Evolutionary conservation across 352 stramenopile species (phyloP), one percentile per base, ranked within the genome.

Genomic region (Globisporangium ultimum): DNA sequence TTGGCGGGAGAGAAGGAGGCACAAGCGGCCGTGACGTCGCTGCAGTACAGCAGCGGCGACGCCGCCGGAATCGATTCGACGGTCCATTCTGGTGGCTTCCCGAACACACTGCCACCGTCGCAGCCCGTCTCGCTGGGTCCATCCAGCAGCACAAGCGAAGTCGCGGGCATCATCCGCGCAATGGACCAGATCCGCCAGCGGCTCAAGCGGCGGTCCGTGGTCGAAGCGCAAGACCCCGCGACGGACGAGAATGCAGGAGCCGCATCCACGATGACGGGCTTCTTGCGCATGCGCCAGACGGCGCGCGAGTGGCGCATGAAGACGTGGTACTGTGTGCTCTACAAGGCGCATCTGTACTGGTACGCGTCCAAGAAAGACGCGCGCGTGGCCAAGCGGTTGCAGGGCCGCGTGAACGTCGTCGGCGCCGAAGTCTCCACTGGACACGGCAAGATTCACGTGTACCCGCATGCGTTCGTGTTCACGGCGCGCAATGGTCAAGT

Each of bases 291-390:
- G 48, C 69, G 66, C 15, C 58, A 70, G 38, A 50, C 66, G 10
- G 43, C 62, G 51, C 58, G 59, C 36, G 69, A 72, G 59, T 77
- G 69, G 69, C 69, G 69, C 45, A 71, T 77, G 66, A 77, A 77
- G 50, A 77, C 69, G 32, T 77, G 69, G 69, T 77, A 72, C 56
- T 74, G 63, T 53, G 55, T 66, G 46, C 66, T 73, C 53, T 65
- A 64, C 51, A 66, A 68, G 28, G 18, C 54, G 32, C 58, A 74
- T 20, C 4, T 77, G 17, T 67, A 60, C 50, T 71, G 65, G 50
- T 77, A 74, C 56, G 34, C 63, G 21, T 67, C 24, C 40, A 68
- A 77, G 57, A 54, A 51, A 11, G 69, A 77, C 66, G 66, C 66
- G n/a, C 51, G 52, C 18, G 58, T 61, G 10, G 69, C 66, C 9